Conservation (phyloP, 306 rosid species). For the Dryas drummondii region DNA sequence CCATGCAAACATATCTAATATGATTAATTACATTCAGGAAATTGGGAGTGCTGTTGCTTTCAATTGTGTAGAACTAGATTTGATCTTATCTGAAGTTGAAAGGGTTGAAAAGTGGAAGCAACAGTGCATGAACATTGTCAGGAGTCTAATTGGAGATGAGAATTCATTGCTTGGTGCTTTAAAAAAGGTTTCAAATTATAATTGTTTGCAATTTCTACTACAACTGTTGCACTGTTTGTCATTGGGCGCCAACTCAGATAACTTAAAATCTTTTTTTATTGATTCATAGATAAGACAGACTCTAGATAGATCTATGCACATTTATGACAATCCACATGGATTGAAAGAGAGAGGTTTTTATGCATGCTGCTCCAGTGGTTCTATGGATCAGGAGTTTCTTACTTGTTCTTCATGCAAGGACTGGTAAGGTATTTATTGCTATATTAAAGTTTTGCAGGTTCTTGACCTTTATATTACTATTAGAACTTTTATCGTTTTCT, state of each 20-base stretch:
- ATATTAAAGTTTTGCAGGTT: constrained; percentile 13
- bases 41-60: constrained; percentile 64
- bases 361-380: constrained; percentile 50
- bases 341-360: constrained; percentile 38
- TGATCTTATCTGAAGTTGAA: constrained; percentile 67
- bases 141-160: constrained; percentile 43
- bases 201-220: not conserved
- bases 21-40: constrained; percentile 53
- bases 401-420: constrained; percentile 73
- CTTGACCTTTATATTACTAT: not conserved
- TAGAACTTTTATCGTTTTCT: constrained; percentile 12
- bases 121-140: constrained; percentile 47
- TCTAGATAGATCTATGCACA: constrained; percentile 59
- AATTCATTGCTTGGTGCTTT: constrained; percentile 53
- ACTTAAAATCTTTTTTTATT: constrained; percentile 18
- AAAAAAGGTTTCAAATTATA: constrained; percentile 54
- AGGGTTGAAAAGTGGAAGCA: constrained; percentile 86
- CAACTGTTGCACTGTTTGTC: not conserved
- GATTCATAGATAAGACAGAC: constrained; percentile 58
- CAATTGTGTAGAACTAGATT: constrained; percentile 63
- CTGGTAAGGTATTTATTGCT: constrained; percentile 54
- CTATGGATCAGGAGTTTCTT: constrained; percentile 46
- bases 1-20: constrained; percentile 23
- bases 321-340: constrained; percentile 45
- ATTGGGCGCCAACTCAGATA: not conserved